A percentile compares a stretch with the other conserved stretches of the same genome.
phyloP scores from a whole-genome alignment of 1,139 yeast species.

The Lodderomyces pseudojiufengensis region DNA sequence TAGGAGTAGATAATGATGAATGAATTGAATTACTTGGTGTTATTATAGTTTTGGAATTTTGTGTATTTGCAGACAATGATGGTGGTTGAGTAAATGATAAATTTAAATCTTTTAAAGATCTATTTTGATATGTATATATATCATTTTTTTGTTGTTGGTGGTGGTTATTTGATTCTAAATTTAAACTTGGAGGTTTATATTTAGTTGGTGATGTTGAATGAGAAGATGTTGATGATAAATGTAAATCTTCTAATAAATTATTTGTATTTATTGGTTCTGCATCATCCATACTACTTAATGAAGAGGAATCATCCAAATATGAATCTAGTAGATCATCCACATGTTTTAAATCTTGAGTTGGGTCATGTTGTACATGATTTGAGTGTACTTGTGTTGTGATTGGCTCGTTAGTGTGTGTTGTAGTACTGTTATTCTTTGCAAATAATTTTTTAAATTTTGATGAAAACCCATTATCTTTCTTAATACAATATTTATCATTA shows the following conservation, averaged over 20 bases:
- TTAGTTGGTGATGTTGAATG: background rate
- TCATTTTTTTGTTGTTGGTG: background rate
- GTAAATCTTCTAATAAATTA: slow-evolving; percentile 11
- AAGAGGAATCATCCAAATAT: slow-evolving; percentile 41
- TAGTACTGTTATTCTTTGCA: slow-evolving; percentile 11
- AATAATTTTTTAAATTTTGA: slow-evolving; percentile 28
- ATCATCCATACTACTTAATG: slow-evolving; percentile 27
- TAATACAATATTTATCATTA: slow-evolving; percentile 18
- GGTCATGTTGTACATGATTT: slow-evolving; percentile 3
- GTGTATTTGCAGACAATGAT: slow-evolving; percentile 11
- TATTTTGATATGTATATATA: no score
- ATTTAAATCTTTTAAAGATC: no score
- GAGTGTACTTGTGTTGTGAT: slow-evolving; percentile 1
- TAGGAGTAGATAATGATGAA: slow-evolving; percentile 15
- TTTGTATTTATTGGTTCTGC: slow-evolving; percentile 15
- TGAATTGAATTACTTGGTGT: slow-evolving; percentile 5
- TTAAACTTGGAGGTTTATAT: background rate
- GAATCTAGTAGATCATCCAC: slow-evolving; percentile 46
- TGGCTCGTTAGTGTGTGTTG: background rate
- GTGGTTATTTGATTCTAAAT: background rate
- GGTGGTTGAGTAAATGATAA: slow-evolving; percentile 9
- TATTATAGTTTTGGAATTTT: background rate
- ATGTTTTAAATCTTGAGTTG: slow-evolving; percentile 28
- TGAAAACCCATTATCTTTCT: slow-evolving; percentile 16
- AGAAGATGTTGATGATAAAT: background rate